A percentile compares a stretch with the other conserved stretches of the same genome.
Conservation (phyloP, 1,284 basidiomycete genomes). For the Pseudozyma thailandica region DNA sequence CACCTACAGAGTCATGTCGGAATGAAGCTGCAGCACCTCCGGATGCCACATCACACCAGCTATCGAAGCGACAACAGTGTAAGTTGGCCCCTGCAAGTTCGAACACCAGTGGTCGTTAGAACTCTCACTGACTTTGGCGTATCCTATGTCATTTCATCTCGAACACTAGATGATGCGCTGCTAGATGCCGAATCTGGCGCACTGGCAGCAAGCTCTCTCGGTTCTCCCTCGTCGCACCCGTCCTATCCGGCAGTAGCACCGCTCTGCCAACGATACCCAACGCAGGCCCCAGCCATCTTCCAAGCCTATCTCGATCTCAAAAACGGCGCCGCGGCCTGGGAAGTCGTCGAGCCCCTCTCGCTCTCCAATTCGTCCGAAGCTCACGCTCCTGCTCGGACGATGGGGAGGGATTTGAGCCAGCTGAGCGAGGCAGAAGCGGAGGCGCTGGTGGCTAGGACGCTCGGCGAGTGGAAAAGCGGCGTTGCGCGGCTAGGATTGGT, state of each 20-base stretch:
- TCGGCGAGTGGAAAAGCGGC: neutral
- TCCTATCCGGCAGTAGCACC: constrained; percentile 39
- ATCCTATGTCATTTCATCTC: neutral
- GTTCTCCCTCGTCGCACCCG: constrained; percentile 30
- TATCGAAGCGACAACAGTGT: constrained; percentile 41
- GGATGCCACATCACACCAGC: constrained; percentile 25
- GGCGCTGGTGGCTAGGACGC: constrained; percentile 5
- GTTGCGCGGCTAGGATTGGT: constrained; percentile 8
- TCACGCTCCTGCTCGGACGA: neutral
- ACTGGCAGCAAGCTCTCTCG: constrained; percentile 2
- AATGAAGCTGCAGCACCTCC: no score
- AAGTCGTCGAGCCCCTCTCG: constrained; percentile 41
- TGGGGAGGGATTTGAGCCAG: constrained; percentile 10
- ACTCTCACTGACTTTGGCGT: neutral
- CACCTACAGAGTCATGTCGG: no score
- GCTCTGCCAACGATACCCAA: constrained; percentile 51
- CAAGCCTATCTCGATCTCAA: constrained; percentile 66
- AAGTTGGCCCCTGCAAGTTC: neutral
- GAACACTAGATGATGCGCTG: constrained; percentile 28
- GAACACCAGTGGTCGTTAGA: neutral
- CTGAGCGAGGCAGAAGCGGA: constrained; percentile 26
- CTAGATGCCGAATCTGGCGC: constrained; percentile 24
- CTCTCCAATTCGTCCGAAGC: neutral
- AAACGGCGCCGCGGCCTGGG: constrained; percentile 57
- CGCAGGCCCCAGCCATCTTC: constrained; percentile 61